These are phyloP conservation scores for Penicillium subrubescens DNA, from an alignment of 495 filamentous ascomycete genomes.

Conservation along the genomic window DNA sequence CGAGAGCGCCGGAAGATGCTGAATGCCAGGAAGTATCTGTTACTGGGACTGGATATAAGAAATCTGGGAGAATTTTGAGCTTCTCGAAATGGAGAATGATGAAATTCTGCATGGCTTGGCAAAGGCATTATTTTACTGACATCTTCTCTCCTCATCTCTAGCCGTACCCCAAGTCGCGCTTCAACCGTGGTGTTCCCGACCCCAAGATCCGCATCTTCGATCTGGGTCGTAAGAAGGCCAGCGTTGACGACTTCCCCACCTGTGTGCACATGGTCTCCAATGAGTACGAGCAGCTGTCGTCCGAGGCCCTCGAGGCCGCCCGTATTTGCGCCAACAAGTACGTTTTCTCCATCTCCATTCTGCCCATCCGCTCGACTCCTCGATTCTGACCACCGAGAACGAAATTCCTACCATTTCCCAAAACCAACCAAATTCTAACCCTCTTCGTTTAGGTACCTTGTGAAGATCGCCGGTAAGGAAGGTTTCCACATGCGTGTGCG, in stretches of 20 bases:
- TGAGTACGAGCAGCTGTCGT: constrained; percentile 98
- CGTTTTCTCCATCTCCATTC: constrained; percentile 22
- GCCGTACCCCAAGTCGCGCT: constrained; percentile 99
- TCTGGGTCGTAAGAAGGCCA: constrained; percentile 97
- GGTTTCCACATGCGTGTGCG: constrained; percentile 98
- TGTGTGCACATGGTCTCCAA: constrained; percentile 99
- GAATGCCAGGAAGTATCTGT: background rate
- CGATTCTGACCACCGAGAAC: background rate
- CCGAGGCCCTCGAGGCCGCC: constrained; percentile 97
- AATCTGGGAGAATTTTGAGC: background rate
- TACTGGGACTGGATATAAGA: background rate
- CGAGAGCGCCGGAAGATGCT: background rate
- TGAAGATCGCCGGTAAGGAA: constrained; percentile 98
- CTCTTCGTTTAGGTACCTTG: constrained; percentile 67
- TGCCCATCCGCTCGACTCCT: background rate
- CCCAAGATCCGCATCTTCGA: constrained; percentile 99
- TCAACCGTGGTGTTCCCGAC: constrained; percentile 99
- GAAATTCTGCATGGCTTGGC: constrained; percentile 6
- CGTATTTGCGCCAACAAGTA: constrained; percentile 99
- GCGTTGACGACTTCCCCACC: constrained; percentile 96
- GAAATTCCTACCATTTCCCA: background rate
- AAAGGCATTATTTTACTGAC: constrained; percentile 32
- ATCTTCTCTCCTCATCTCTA: constrained; percentile 35
- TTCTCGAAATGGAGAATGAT: background rate
- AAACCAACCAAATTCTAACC: constrained; percentile 11